Evolutionary conservation across 768 basidiomycete species (phyloP).

Genomic region (Terana coerulea): DNA sequence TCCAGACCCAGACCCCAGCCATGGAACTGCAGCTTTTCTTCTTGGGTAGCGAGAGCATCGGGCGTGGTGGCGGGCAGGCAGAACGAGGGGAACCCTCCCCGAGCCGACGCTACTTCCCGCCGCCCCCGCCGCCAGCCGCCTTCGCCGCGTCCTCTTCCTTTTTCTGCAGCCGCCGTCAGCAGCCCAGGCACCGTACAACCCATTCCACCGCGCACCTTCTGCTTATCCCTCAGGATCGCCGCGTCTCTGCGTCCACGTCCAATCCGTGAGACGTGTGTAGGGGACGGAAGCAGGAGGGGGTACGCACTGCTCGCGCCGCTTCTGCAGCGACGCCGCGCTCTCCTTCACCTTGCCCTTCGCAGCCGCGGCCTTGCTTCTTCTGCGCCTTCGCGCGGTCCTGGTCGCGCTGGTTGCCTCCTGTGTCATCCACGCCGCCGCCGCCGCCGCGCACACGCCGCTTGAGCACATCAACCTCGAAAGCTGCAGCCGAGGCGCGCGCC

Average conservation of each 20-base stretch:
- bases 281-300: constrained; percentile 3
- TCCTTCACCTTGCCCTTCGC: constrained; percentile 67
- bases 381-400: constrained; percentile 67
- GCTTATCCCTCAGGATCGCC: constrained; percentile 69
- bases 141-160: constrained; percentile 29
- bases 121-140: constrained; percentile 17
- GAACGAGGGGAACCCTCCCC: constrained; percentile 17
- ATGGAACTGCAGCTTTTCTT: no score
- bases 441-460: not conserved
- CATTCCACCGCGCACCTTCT: constrained; percentile 49
- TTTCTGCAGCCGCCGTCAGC: constrained; percentile 21
- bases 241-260: constrained; percentile 57
- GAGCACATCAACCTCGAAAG: not conserved
- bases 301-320: constrained; percentile 67
- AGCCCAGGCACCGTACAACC: not conserved
- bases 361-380: constrained; percentile 57
- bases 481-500: not conserved
- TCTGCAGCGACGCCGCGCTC: constrained; percentile 54
- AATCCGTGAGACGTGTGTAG: constrained; percentile 22
- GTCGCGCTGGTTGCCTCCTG: constrained; percentile 84
- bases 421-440: not conserved
- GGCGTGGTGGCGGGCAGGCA: not conserved
- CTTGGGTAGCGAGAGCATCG: no score
- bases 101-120: constrained; percentile 24
- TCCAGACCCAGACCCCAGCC: not conserved